Base-by-base conservation (phyloP, 371 early-diverging fungal species). In the Actinomucor elegans region DNA sequence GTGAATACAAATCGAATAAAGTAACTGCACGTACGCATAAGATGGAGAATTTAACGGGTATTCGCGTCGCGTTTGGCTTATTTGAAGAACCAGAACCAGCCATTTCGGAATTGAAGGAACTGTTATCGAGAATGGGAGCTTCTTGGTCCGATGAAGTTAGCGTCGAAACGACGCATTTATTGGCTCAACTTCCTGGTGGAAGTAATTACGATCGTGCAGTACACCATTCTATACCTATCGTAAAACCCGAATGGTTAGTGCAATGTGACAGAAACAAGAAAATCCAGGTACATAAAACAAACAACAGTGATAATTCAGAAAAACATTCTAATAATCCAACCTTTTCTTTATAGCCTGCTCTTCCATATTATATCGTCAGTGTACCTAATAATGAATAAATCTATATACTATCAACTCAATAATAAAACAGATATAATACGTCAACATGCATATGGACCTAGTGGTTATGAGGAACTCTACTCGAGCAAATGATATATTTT, bases 1-100 rank as follows among this genome's bases (percentile, higher is more conserved):
- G 98, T 28, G 64, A 79, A 32, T 87, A 88, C 47, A 75, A 80
- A 45, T 90, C 91, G 24, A 93, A 96, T 59, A 72, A 75, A 26
- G 77, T 94, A 14, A 68, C 60, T n/a, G 85, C 85, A 38, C 83
- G 81, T 51, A 97, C 98, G 5, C 94, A 96, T 59, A 80, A 89
- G 26, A 76, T 96, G 73, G 94, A 94, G 43, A 94, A 98, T 67
- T 78, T 98, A 42, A 94, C 93, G n/a, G 96, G 96, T 24, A 91
- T 96, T 52, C 83, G 88, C 52, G 90, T 94, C 15, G 91, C 90
- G 57, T 96, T 97, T 77, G 96, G 96, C 17, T 79, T 71, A n/a
- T 90, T 94, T 68, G 82, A 87, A 43, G 80, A 84, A 57, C 77
- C 81, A 9, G 79, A 80, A 15, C 61, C 77, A 15, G 84, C 75